These are phyloP conservation scores for Suillus spraguei DNA, from an alignment of 768 basidiomycete species.

Conservation along the genomic window DNA sequence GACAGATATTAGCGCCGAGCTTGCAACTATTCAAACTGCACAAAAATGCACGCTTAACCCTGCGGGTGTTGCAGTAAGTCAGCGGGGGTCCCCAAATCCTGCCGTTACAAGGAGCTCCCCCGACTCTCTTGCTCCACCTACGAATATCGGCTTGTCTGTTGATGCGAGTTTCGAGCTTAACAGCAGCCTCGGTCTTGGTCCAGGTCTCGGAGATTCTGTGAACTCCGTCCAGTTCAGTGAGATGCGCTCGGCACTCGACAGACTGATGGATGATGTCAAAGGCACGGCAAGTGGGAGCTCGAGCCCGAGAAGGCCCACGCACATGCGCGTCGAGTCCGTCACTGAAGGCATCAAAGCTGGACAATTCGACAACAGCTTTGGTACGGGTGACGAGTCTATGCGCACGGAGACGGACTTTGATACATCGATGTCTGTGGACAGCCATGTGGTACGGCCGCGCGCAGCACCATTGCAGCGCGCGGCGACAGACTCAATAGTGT, in stretches of 20 bases:
- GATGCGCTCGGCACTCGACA: constrained; percentile 72
- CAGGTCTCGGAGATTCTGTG: constrained; percentile 40
- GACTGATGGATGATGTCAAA: constrained; percentile 69
- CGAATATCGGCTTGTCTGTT: constrained; percentile 19
- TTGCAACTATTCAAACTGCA: constrained; percentile 50
- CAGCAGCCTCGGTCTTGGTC: constrained; percentile 24
- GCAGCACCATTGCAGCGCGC: constrained; percentile 45
- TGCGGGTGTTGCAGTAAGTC: constrained; percentile 8
- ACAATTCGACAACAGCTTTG: constrained; percentile 39
- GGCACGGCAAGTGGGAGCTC: constrained; percentile 22
- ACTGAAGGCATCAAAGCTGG: constrained; percentile 36
- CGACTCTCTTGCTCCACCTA: constrained; percentile 10
- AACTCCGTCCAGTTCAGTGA: constrained; percentile 62
- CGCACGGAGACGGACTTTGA: constrained; percentile 32
- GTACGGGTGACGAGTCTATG: constrained; percentile 29
- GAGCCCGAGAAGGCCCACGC: constrained; percentile 26
- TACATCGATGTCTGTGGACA: constrained; percentile 22
- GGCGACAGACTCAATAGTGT: constrained; percentile 50
- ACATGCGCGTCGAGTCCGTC: constrained; percentile 29
- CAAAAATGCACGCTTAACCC: constrained; percentile 41
- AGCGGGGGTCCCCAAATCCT: background rate
- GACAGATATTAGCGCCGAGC: constrained; percentile 46
- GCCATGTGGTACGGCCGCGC: constrained; percentile 17
- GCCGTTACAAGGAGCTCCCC: constrained; percentile 1
- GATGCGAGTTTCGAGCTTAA: constrained; percentile 31